These are phyloP conservation scores for Sonneratia caseolaris DNA, from an alignment of 345 rosid species.

Conservation along the genomic window DNA sequence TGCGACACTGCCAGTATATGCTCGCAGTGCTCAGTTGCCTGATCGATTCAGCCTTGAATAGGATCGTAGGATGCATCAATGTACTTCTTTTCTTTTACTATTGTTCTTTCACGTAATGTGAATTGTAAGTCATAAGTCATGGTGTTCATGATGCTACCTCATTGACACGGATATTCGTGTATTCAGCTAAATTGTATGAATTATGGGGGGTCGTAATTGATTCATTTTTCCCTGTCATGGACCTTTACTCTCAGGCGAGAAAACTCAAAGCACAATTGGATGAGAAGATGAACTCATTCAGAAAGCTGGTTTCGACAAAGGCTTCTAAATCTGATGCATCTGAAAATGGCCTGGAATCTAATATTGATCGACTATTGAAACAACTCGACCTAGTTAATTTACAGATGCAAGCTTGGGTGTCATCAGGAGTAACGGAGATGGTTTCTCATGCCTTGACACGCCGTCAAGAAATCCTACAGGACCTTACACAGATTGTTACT, in stretches of 20 bases:
- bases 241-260: conserved; percentile 49
- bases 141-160: not conserved
- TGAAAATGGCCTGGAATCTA: conserved; percentile 74
- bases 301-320: conserved; percentile 72
- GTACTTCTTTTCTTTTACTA: not conserved
- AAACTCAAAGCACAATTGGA: conserved; percentile 95
- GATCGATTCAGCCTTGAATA: not conserved
- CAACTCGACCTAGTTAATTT: conserved; percentile 77
- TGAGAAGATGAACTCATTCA: conserved; percentile 87
- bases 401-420: conserved; percentile 97
- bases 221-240: not conserved
- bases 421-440: conserved; percentile 95
- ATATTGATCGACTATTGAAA: conserved; percentile 51
- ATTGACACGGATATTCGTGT: not conserved
- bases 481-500: conserved; percentile 61
- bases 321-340: conserved; percentile 45
- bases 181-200: not conserved
- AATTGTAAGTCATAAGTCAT: not conserved
- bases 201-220: not conserved
- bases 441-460: conserved; percentile 95
- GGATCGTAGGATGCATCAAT: not conserved
- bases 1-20: not conserved
- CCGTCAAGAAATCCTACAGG: conserved; percentile 95
- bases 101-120: not conserved
- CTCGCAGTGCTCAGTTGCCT: not conserved